Evolutionary conservation across 257 asterid genomes (phyloP), one percentile per base, ranked within the genome.

Genomic region (Eustoma russellianum): DNA sequence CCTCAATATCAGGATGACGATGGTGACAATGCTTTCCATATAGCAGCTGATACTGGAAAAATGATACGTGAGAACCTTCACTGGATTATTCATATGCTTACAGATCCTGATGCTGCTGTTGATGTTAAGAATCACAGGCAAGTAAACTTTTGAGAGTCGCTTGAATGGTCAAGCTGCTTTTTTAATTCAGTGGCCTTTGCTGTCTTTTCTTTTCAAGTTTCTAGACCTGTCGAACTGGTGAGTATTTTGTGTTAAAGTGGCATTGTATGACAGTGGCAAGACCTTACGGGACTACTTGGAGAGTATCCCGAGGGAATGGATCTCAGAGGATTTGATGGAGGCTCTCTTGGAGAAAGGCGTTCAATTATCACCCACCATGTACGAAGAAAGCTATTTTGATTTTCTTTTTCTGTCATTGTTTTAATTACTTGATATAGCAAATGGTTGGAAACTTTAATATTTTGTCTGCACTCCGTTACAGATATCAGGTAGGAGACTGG

Each of bases 271-370:
- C 88, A 92, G 98, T 76, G 98, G 98, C 45, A 92, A 73, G 81
- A 82, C 94, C 48, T 77, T 88, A 28, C 59, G 82, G 34, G 94
- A 88, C 75, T 92, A 78, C 78, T 70, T 92, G 83, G 98, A 92
- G 83, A 80, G 89, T 65, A 89, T 92, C 52, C 98, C 98, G 5
- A 82, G 98, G 65, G 98, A 92, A 78, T 92, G 98, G 98, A 83
- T 92, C 65, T 88, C 95, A 60, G 98, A 92, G 79, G 94, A 88
- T 71, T 70, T 92, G 66, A 73, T 76, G 80, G 97, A 87, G 79
- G 83, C 93, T 40, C 86, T 92, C 49, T 48, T 55, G 56, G 79
- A 74, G 66, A 83, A 74, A 76, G 94, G 89, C 58, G 86, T 83
- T 50, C 69, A 81, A 46, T 73, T 92, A 67, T 87, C 97, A 72